These are phyloP conservation scores for Cicer pinnatifidum DNA, from an alignment of 306 rosid genomes.

Conservation along the genomic window DNA sequence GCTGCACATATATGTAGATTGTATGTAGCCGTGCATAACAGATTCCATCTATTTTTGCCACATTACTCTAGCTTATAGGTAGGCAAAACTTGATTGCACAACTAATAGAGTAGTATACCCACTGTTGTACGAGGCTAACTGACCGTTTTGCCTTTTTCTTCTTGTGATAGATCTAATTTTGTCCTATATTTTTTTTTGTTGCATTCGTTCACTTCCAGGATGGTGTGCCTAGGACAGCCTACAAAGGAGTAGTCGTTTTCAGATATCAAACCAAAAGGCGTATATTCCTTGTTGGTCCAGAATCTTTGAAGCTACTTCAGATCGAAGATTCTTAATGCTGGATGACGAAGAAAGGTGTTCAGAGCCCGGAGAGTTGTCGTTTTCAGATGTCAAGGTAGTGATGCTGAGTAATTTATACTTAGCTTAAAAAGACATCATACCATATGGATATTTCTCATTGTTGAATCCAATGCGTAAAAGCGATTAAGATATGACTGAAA, in stretches of 20 bases:
- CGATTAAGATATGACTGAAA: constrained; percentile 23
- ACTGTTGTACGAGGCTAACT: constrained; percentile 2
- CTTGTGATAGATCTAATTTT: constrained; percentile 24
- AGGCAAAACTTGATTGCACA: not conserved
- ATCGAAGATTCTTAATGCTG: constrained; percentile 56
- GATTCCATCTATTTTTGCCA: not conserved
- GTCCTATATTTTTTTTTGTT: not conserved
- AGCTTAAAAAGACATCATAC: constrained; percentile 23
- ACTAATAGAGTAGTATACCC: not conserved
- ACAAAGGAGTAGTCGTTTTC: constrained; percentile 91
- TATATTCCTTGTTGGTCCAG: constrained; percentile 75
- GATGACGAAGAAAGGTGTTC: constrained; percentile 45
- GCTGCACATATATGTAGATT: not conserved
- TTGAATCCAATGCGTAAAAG: constrained; percentile 25
- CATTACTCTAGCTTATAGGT: not conserved
- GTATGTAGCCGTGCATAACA: not conserved
- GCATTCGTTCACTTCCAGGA: constrained; percentile 61
- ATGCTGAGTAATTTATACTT: constrained; percentile 29
- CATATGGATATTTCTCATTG: constrained; percentile 7
- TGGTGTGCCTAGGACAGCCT: constrained; percentile 92
- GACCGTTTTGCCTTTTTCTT: not conserved
- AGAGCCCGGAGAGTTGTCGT: not conserved
- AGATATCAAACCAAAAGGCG: constrained; percentile 66
- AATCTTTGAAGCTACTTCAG: constrained; percentile 71
- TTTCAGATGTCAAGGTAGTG: constrained; percentile 34